Evolutionary conservation across 805 yeast genomes (phyloP).

Genomic region (Candida khao-thaluensis): DNA sequence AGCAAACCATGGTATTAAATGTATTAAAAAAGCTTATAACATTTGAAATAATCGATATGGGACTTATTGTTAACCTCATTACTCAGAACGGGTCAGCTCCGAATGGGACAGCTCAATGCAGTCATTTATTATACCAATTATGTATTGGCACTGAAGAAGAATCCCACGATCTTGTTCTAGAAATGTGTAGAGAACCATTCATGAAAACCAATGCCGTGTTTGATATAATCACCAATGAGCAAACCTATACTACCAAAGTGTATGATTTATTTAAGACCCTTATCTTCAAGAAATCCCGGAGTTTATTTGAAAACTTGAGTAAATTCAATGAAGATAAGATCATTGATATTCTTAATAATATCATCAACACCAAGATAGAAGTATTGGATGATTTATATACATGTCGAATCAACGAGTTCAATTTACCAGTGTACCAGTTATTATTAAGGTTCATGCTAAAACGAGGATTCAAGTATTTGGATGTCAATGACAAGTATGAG

Average conservation of each 20-base stretch:
- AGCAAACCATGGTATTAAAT: not conserved
- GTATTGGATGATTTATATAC: conserved; percentile 17
- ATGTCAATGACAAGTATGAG: conserved; percentile 11
- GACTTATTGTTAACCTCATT: conserved; percentile 3
- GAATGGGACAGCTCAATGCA: no score
- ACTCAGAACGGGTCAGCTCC: conserved; percentile 5
- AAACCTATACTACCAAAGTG: not conserved
- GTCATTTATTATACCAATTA: conserved; percentile 12
- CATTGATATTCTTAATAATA: conserved; percentile 19
- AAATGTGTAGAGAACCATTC: conserved; percentile 9
- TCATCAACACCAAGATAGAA: conserved; percentile 10
- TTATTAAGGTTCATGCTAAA: conserved; percentile 22
- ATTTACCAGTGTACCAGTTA: conserved; percentile 33
- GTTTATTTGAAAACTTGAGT: conserved; percentile 22
- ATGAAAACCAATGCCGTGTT: conserved; percentile 9
- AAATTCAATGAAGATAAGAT: conserved; percentile 18
- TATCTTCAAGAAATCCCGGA: conserved; percentile 19
- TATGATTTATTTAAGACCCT: conserved; percentile 7
- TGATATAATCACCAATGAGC: conserved; percentile 8
- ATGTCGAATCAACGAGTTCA: conserved; percentile 29
- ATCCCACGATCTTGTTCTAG: conserved; percentile 7
- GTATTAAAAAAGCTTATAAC: conserved; percentile 10
- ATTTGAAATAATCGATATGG: conserved; percentile 10
- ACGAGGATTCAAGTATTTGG: conserved; percentile 15
- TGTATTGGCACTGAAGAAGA: conserved; percentile 6